Base-by-base conservation (phyloP, 805 yeast genomes). In the Ogataea thermomethanolica region DNA sequence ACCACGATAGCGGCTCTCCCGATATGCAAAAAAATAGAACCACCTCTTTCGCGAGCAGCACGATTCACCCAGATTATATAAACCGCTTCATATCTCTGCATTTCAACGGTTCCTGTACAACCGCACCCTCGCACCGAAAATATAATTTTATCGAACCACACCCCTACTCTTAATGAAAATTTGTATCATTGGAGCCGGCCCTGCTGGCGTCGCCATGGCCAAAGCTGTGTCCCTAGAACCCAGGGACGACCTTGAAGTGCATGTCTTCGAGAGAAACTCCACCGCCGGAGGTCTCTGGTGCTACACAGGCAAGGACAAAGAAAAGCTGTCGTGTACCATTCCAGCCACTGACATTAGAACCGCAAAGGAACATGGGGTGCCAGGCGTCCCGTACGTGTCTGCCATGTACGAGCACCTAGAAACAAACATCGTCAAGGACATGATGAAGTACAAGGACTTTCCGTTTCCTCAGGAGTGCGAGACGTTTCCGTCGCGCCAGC, bases 401-500 rank as follows among this genome's bases (percentile, higher is more conserved):
- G 67, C 66, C 11, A 59, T 62, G 62, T 62, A 62, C 40, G 46
- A 60, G 34, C 60, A 60, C 23, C 43, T 64, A 6, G 67, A 62
- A 42, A 62, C 67, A 7, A 62, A 62, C 32, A 61, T 62, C 37
- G 43, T 55, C 13, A 59, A 60, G 33, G 47, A 53, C 9, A 37
- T 62, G 20, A 62, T 63, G 67, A 45, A 49, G 37, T 63, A 54
- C 37, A 58, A 56, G 21, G 65, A 48, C 34, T 29, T 51, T 26
- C 54, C 58, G 8, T 55, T 61, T 28, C 66, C 66, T 7, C 61
- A 58, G 5, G 58, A 62, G 4, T 56, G 69, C 7, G 77, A 76
- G 8, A 55, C 64, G 10, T 89, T 79, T 53, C 85, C 90, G 1
- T 61, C 64, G 10, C 73, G 91, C 46, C 43, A 59, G 1, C 81